Conservation (phyloP, 768 basidiomycete genomes). For the Pisolithus tinctorius region DNA sequence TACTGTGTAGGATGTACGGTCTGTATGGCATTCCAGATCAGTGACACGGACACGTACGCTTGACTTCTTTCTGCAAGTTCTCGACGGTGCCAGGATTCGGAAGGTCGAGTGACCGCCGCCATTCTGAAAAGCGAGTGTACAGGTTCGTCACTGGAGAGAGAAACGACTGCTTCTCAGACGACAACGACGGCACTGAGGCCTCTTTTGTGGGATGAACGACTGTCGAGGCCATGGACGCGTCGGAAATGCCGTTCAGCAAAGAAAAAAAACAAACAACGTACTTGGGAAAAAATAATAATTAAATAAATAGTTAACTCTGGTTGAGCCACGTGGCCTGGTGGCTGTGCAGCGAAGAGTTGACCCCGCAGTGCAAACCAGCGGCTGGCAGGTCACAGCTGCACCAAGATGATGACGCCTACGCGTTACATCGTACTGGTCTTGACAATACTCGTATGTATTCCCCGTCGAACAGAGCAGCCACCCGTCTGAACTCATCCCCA, state of each 20-base stretch:
- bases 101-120: conserved; percentile 76
- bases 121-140: conserved; percentile 69
- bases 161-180: conserved; percentile 35
- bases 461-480: background rate
- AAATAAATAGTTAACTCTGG: background rate
- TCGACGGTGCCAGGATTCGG: conserved; percentile 92
- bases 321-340: no score
- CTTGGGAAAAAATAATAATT: conserved; percentile 20
- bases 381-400: background rate
- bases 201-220: conserved; percentile 35
- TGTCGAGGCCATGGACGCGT: conserved; percentile 39
- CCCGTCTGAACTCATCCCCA: conserved; percentile 5
- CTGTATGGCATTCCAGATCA: background rate
- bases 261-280: conserved; percentile 28
- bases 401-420: conserved; percentile 52
- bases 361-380: no score
- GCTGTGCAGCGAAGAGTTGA: no score
- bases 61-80: conserved; percentile 89
- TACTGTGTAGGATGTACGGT: conserved; percentile 36
- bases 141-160: conserved; percentile 54
- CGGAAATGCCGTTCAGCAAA: conserved; percentile 22
- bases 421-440: conserved; percentile 48
- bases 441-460: conserved; percentile 36
- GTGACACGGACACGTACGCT: conserved; percentile 44
- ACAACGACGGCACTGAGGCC: conserved; percentile 30